Conservation (phyloP, 2,329 filamentous ascomycete genomes). For the Zasmidium citrigriseum region DNA sequence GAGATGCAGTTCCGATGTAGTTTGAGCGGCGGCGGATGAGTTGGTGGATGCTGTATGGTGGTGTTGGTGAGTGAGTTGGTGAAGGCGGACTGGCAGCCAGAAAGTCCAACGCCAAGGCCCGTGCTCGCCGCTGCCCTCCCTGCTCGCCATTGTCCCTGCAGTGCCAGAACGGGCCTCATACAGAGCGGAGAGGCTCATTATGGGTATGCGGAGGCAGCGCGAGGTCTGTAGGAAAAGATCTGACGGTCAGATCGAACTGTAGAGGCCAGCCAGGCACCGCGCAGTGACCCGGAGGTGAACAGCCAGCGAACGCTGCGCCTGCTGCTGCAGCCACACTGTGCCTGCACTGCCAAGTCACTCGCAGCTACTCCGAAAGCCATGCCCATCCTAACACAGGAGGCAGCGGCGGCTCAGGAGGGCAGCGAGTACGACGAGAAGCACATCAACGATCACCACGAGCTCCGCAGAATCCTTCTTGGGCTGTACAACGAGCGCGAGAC, state of each 20-base stretch:
- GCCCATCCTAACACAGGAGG: neutral
- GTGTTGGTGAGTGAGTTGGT: neutral
- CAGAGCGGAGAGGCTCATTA: neutral
- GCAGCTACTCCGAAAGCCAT: neutral
- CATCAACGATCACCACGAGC: neutral
- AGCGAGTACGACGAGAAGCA: neutral
- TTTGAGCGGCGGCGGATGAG: neutral
- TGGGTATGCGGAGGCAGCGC: neutral
- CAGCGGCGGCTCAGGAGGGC: neutral
- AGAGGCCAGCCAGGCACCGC: neutral
- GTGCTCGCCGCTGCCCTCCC: neutral
- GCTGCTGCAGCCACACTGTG: neutral
- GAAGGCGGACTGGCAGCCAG: neutral
- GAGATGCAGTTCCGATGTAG: neutral
- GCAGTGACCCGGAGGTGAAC: neutral
- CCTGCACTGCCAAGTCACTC: neutral
- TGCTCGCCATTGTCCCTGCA: neutral
- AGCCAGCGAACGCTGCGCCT: neutral
- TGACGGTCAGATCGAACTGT: constrained; percentile 1
- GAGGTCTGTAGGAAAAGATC: neutral
- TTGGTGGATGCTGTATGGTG: constrained; percentile 3
- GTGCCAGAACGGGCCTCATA: neutral
- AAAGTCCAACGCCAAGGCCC: constrained; percentile 4
- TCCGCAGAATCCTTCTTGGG: too few species aligned
- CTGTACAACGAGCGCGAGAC: too few species aligned